Evolutionary conservation across 1,139 yeast species (phyloP).

Genomic region (Hansenula lynferdii): DNA sequence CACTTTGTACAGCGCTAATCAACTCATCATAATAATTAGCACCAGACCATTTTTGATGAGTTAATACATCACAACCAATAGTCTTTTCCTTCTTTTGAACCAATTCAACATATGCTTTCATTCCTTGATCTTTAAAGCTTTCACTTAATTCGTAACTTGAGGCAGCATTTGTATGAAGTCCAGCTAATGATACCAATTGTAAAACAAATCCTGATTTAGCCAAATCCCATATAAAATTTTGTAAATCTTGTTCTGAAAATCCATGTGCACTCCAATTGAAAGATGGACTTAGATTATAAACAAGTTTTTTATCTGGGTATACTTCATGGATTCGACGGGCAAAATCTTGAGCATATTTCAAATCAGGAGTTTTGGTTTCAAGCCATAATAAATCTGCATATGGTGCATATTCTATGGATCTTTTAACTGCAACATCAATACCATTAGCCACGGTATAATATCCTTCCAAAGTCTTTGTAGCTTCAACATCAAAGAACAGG

Average conservation of each 20-base stretch:
- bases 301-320: conserved; percentile 50
- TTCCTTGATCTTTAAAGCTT: conserved; percentile 42
- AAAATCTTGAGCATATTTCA: conserved; percentile 44
- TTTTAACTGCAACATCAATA: conserved; percentile 47
- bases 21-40: conserved; percentile 47
- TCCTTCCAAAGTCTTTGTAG: conserved; percentile 55
- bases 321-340: conserved; percentile 40
- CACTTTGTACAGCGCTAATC: conserved; percentile 38
- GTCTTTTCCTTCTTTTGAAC: conserved; percentile 44
- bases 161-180: conserved; percentile 46
- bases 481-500: conserved; percentile 51
- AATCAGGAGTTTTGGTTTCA: conserved; percentile 52
- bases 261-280: conserved; percentile 59
- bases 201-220: conserved; percentile 51
- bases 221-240: conserved; percentile 47
- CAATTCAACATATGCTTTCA: conserved; percentile 50
- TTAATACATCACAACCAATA: conserved; percentile 44
- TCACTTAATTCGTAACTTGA: conserved; percentile 45
- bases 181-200: conserved; percentile 52
- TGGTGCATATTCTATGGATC: conserved; percentile 50
- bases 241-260: conserved; percentile 38
- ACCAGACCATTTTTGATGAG: conserved; percentile 60
- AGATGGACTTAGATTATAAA: conserved; percentile 53
- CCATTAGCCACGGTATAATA: conserved; percentile 45
- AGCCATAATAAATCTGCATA: conserved; percentile 55